Evolutionary conservation across 1,284 basidiomycete genomes (phyloP), one percentile per base, ranked within the genome.

Genomic region (Irpex lacteus): DNA sequence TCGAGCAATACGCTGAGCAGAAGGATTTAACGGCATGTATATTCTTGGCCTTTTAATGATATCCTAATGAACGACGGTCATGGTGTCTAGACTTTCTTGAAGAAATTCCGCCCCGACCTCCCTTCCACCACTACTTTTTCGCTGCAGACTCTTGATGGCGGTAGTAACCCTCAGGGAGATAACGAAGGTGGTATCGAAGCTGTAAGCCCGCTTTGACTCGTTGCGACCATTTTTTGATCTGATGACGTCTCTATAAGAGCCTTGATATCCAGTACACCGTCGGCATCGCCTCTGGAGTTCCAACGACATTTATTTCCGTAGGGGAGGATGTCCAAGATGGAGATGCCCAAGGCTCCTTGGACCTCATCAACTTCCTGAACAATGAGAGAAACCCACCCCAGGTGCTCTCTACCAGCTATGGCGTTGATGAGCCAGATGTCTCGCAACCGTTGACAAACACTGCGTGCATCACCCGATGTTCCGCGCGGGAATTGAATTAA

Each of bases 181-280:
- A 61, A 61, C 4, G 61, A 75, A 3, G 76, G 77, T 15, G 79
- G 77, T 18, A 70, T 73, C 21, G 85, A 86, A 64, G 86, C 85
- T 13, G 75, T 76, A 53, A 77, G 80, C 59, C 75, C 15, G 4
- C 4, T 15, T 76, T 8, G 32, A 2, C 7, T 52, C 60, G 19
- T 40, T 15, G 26, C 26, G 26, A 3, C 4, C 26, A 26, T 26
- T 26, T 2, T 26, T 26, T 26, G 4, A 26, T 26, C 4, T 3
- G 3, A 26, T 3, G 26, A 26, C 4, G 26, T 3, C 26, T 3
- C 26, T 3, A 26, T 26, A 44, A 26, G 56, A 85, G 87, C 69
- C 76, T 89, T 9, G 86, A 89, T 68, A 83, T 88, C 49, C 85
- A 90, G 75, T 88, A 88, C 67, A 83, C 86, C 2, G 80, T 81